These are phyloP conservation scores for Termitomyces sp. DNA, from an alignment of 768 basidiomycete genomes.

Conservation along the genomic window DNA sequence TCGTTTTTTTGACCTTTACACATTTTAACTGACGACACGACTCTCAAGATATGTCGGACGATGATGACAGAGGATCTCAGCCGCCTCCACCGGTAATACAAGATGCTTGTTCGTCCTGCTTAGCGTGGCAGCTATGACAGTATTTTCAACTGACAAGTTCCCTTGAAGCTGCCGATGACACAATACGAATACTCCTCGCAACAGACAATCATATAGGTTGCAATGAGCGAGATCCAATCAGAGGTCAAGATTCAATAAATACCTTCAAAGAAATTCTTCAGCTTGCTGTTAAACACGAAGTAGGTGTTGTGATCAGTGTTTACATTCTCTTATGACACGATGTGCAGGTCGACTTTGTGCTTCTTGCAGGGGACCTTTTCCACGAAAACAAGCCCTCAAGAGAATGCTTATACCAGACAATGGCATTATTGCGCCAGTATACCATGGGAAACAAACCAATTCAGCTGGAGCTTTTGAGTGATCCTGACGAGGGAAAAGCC, in stretches of 20 bases:
- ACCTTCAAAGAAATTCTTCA: conserved; percentile 93
- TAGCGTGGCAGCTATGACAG: not conserved
- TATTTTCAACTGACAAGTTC: conserved; percentile 6
- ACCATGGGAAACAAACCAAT: conserved; percentile 86
- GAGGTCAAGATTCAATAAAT: conserved; percentile 93
- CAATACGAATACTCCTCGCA: conserved; percentile 79
- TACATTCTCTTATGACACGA: conserved; percentile 4
- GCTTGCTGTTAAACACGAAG: conserved; percentile 83
- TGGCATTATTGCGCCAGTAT: conserved; percentile 86
- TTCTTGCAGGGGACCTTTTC: conserved; percentile 94
- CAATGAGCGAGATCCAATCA: conserved; percentile 87
- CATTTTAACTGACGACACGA: not conserved
- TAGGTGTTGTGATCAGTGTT: conserved; percentile 27
- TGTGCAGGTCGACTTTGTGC: conserved; percentile 85
- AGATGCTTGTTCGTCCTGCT: conserved; percentile 34
- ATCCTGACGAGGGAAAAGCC: conserved; percentile 87
- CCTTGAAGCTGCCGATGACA: conserved; percentile 52
- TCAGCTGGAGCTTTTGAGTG: conserved; percentile 86
- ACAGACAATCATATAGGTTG: conserved; percentile 97
- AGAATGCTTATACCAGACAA: conserved; percentile 83
- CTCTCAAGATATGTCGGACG: conserved; percentile 17
- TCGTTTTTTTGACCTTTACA: not conserved
- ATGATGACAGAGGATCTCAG: conserved; percentile 17
- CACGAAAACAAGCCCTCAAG: conserved; percentile 96
- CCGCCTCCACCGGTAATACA: conserved; percentile 28